Percentiles rank a stretch among this genome's conserved stretches.
Evolutionary conservation across 1,139 yeast species (phyloP).

Genomic region (Blastobotrys malaysiensis): DNA sequence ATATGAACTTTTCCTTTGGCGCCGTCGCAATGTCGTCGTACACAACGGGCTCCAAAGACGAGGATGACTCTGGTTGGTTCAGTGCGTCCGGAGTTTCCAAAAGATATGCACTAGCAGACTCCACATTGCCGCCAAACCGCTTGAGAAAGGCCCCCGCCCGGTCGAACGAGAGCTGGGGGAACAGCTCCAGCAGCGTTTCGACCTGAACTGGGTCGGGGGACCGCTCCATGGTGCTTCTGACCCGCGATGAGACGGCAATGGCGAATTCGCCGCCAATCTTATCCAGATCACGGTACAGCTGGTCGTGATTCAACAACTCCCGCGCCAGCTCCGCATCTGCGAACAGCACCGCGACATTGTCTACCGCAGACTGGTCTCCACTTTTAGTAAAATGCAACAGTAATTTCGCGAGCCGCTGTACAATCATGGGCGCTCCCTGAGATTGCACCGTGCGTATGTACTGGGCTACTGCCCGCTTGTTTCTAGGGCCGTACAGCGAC

Average conservation of each 20-base stretch:
- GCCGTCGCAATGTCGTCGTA: conserved; percentile 1
- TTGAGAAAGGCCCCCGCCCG: conserved; percentile 29
- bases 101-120: conserved; percentile 51
- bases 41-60: too few species aligned
- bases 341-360: conserved; percentile 14
- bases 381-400: conserved; percentile 12
- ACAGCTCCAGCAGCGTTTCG: conserved; percentile 22
- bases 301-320: conserved; percentile 9
- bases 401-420: neutral
- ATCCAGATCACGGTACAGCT: conserved; percentile 16
- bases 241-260: conserved; percentile 6
- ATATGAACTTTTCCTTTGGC: conserved; percentile 1
- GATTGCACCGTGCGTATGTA: conserved; percentile 12
- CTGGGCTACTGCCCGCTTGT: conserved; percentile 18
- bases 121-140: conserved; percentile 49
- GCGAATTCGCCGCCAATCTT: conserved; percentile 13
- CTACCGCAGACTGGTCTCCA: conserved; percentile 9
- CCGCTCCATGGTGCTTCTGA: neutral
- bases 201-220: conserved; percentile 15
- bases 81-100: conserved; percentile 55
- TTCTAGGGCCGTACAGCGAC: conserved; percentile 24
- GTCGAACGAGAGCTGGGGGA: conserved; percentile 25
- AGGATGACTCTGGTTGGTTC: neutral
- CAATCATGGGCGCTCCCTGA: neutral
- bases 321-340: conserved; percentile 9